Percentiles rank a stretch among this genome's conserved stretches.
Evolutionary conservation across 345 rosid species (phyloP).

Genomic region (Populus nigra): DNA sequence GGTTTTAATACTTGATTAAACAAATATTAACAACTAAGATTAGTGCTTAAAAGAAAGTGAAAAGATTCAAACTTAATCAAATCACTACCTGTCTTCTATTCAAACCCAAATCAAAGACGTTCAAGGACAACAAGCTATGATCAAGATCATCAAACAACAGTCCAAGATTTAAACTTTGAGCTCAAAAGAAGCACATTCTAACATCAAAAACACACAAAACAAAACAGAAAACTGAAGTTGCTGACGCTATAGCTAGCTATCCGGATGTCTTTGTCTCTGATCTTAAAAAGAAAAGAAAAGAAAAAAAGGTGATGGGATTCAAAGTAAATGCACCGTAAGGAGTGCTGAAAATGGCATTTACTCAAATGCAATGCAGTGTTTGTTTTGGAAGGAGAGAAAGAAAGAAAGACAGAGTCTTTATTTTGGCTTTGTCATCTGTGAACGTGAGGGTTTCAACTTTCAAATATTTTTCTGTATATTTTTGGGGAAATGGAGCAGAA

Average conservation of each 20-base stretch:
- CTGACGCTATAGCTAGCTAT: not conserved
- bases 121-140: not conserved
- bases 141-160: not conserved
- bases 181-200: not conserved
- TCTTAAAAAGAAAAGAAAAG: not conserved
- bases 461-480: not conserved
- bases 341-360: not conserved
- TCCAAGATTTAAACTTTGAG: not conserved
- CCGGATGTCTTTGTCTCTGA: not conserved
- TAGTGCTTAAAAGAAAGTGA: not conserved
- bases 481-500: not conserved
- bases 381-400: not conserved
- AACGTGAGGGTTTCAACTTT: not conserved
- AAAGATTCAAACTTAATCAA: not conserved
- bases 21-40: not conserved
- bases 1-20: constrained; percentile 1
- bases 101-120: not conserved
- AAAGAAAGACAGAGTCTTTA: not conserved
- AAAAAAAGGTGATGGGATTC: not conserved
- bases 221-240: not conserved
- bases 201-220: not conserved
- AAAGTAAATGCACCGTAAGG: not conserved
- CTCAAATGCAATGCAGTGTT: not conserved
- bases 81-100: not conserved
- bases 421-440: not conserved